Percentiles rank a stretch among this genome's conserved stretches.
Conservation (phyloP, 2,329 filamentous ascomycete species). For the Colletotrichum tanaceti region DNA sequence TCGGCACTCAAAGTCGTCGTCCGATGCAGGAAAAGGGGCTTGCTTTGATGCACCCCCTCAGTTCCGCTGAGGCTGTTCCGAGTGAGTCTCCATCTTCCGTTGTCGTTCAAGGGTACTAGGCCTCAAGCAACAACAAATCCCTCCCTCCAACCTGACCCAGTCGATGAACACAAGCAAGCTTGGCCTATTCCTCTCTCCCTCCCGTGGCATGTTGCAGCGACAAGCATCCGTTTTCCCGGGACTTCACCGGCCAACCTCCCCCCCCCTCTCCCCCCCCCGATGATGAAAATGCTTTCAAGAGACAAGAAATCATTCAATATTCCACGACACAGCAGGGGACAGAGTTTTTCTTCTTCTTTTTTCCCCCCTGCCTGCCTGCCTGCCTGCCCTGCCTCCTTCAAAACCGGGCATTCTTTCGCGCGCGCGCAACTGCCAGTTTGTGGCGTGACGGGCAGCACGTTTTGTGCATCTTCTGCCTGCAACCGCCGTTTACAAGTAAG, state of each 20-base stretch:
- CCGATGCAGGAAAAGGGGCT: conserved; percentile 14
- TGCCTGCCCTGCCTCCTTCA: too few relatives aligned
- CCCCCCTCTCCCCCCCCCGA: too few relatives aligned
- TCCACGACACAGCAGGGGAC: conserved; percentile 6
- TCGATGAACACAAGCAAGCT: background rate
- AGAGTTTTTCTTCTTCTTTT: background rate
- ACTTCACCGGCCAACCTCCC: conserved; percentile 24
- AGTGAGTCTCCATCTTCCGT: too few relatives aligned
- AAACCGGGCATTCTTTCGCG: background rate
- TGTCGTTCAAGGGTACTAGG: too few relatives aligned
- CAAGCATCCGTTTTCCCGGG: conserved; percentile 6
- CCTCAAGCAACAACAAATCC: too few relatives aligned
- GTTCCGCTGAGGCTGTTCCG: background rate
- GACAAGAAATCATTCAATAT: conserved; percentile 16
- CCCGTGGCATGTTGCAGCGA: background rate
- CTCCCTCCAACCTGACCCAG: too few relatives aligned
- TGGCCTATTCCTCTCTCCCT: too few relatives aligned
- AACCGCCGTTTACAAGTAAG: too few relatives aligned
- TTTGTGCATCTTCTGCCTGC: conserved; percentile 15
- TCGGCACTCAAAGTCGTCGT: conserved; percentile 3
- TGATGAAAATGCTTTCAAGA: conserved; percentile 18
- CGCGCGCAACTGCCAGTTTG: background rate
- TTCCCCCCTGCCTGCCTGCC: background rate
- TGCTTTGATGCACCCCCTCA: conserved; percentile 6
- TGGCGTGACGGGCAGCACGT: background rate